Percentiles rank a stretch among this genome's conserved stretches.
phyloP scores from a whole-genome alignment of 345 rosid species.

The Gossypium stocksii region DNA sequence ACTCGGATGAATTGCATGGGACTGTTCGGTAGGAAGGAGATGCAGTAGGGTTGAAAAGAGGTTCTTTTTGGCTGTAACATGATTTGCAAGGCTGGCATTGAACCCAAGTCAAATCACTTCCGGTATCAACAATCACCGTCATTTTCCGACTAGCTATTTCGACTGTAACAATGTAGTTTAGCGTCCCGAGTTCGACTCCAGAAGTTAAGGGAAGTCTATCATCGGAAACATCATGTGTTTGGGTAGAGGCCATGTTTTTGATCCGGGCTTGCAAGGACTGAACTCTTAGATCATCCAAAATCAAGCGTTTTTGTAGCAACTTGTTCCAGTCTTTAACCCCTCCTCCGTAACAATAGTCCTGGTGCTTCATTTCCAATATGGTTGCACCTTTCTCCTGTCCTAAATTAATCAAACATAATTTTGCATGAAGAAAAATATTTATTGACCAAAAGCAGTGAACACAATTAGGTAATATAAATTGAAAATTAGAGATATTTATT shows the following conservation, averaged over 20 bases:
- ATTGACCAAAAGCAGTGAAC: neutral
- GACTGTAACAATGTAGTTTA: conserved; percentile 72
- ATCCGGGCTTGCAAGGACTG: conserved; percentile 50
- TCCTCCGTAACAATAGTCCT: conserved; percentile 47
- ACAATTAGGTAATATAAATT: neutral
- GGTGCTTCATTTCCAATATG: conserved; percentile 73
- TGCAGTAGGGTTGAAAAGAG: conserved; percentile 59
- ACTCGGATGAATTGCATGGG: conserved; percentile 63
- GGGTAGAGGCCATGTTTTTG: conserved; percentile 23
- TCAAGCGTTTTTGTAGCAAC: conserved; percentile 42
- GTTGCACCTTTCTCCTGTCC: conserved; percentile 52
- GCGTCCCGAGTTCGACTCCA: conserved; percentile 56
- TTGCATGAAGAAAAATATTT: neutral
- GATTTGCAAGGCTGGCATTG: conserved; percentile 80
- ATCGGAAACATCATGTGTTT: conserved; percentile 23
- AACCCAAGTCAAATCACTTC: conserved; percentile 95
- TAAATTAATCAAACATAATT: conserved; percentile 16
- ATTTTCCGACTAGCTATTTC: conserved; percentile 50
- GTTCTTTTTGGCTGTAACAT: conserved; percentile 71
- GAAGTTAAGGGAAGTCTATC: conserved; percentile 53
- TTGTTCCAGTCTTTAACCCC: conserved; percentile 47
- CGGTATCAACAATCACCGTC: conserved; percentile 79
- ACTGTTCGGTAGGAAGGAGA: conserved; percentile 56
- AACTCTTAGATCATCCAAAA: conserved; percentile 50
- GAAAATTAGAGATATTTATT: neutral